Evolutionary conservation across 495 filamentous ascomycete genomes (phyloP).

Genomic region (Penicillium ucsense): DNA sequence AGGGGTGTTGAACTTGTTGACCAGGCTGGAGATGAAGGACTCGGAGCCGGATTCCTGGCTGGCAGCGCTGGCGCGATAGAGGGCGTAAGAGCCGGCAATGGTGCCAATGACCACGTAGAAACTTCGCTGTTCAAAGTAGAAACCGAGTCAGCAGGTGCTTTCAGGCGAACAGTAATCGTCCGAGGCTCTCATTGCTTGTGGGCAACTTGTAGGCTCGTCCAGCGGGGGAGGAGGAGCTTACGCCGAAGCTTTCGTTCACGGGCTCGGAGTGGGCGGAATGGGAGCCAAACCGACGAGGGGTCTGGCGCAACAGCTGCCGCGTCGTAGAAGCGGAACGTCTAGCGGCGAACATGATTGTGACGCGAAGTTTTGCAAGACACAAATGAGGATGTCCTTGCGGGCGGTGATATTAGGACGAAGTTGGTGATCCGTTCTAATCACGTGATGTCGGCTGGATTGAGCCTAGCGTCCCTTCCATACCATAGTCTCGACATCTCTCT

Average conservation of each 20-base stretch:
- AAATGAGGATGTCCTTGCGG: conserved; percentile 22
- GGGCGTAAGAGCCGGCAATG: conserved; percentile 44
- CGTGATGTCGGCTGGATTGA: conserved; percentile 10
- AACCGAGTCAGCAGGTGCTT: conserved; percentile 8
- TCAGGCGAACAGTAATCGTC: conserved; percentile 3
- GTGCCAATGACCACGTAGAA: conserved; percentile 57
- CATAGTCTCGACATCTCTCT: background rate
- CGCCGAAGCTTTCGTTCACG: conserved; percentile 54
- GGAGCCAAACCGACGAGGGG: conserved; percentile 36
- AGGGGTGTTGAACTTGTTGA: conserved; percentile 41
- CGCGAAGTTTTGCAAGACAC: conserved; percentile 23
- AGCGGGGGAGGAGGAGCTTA: conserved; percentile 35
- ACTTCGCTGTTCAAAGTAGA: conserved; percentile 36
- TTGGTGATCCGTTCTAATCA: conserved; percentile 15
- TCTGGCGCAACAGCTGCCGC: conserved; percentile 37
- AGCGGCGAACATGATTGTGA: conserved; percentile 35
- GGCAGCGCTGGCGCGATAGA: conserved; percentile 44
- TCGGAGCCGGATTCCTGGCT: conserved; percentile 37
- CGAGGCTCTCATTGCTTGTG: conserved; percentile 3
- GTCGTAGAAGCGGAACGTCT: conserved; percentile 33
- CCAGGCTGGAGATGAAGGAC: conserved; percentile 47
- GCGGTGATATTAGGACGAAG: conserved; percentile 19
- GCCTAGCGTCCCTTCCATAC: conserved; percentile 8
- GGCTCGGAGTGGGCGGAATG: conserved; percentile 40
- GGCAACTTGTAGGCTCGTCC: conserved; percentile 3